Conservation (phyloP, 1,284 basidiomycete species). For the Leccinum subrobustum region DNA sequence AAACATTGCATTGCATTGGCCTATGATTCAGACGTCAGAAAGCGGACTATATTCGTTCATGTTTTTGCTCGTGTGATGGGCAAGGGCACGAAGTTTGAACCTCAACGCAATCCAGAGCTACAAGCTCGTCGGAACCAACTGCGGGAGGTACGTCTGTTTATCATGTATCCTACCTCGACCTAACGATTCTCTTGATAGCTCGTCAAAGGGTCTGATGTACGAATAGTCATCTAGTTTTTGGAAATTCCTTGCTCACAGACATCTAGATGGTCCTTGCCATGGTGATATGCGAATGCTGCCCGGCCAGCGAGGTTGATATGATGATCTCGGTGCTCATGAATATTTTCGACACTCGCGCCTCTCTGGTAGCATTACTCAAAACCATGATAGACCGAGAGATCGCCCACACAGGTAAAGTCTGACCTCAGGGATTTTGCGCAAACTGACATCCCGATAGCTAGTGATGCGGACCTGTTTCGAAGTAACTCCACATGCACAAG, state of each 20-base stretch:
- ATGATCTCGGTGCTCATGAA: slow-evolving; percentile 88
- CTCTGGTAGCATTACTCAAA: slow-evolving; percentile 75
- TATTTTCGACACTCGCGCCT: slow-evolving; percentile 77
- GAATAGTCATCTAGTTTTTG: background rate
- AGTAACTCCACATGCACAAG: slow-evolving; percentile 85
- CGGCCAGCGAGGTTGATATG: slow-evolving; percentile 74
- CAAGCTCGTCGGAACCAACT: slow-evolving; percentile 57
- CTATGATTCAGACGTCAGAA: slow-evolving; percentile 72
- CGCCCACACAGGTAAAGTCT: slow-evolving; percentile 60
- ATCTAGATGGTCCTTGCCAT: slow-evolving; percentile 71
- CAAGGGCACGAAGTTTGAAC: slow-evolving; percentile 73
- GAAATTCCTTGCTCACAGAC: slow-evolving; percentile 13
- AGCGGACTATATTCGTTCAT: slow-evolving; percentile 82
- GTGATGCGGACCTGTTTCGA: slow-evolving; percentile 79
- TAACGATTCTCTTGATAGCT: slow-evolving; percentile 43
- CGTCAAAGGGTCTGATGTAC: slow-evolving; percentile 71
- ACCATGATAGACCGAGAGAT: slow-evolving; percentile 86
- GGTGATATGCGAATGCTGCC: slow-evolving; percentile 85
- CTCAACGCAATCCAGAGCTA: slow-evolving; percentile 52
- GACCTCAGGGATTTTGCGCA: background rate
- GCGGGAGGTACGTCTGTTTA: slow-evolving; percentile 54
- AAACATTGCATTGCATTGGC: slow-evolving; percentile 85
- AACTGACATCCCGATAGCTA: slow-evolving; percentile 47
- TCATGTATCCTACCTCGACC: background rate
- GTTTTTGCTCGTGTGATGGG: slow-evolving; percentile 86